Evolutionary conservation across 306 rosid genomes (phyloP), one percentile per base, ranked within the genome.

Genomic region (Fagus sylvatica): DNA sequence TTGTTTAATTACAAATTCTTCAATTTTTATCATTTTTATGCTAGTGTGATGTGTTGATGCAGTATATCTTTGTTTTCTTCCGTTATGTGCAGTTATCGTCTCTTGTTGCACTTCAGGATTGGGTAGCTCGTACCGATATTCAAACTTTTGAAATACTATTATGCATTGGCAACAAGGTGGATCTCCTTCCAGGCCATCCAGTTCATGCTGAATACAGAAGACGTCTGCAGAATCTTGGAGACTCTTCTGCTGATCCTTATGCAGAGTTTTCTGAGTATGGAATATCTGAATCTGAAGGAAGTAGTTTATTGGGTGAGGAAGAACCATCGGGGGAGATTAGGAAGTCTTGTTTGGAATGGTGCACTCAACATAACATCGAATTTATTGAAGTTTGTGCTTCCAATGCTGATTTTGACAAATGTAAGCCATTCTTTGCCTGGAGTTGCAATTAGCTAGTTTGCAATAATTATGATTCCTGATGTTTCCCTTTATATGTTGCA

Each of bases 81-180:
- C 72, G 13, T 60, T 72, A 28, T 80, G 74, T 81, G 91, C 92
- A 90, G 98, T 83, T 83, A 59, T 81, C 91, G 19, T 89, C 97
- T 68, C 76, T 92, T 7, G 70, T 79, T 80, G 88, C 89, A 51
- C 88, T 94, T 65, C 86, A 82, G 81, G 82, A 88, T 53, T 94
- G 97, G 94, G 90, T 88, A 6, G 78, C 91, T 36, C 75, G n/a
- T 64, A 83, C 81, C 54, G 93, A 90, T 88, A 86, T 94, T 77
- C 89, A 74, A 76, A 89, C 86, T 49, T 89, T 92, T 53, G 93
- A 94, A 84, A 88, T 92, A 77, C 76, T 89, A 65, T 76, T 94
- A 79, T 94, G 97, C 82, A 83, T 94, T 79, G 98, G 98, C 72
- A 94, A 92, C 79, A 94, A 94, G 82, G 97, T 89, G 61, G 97